Conservation (phyloP, 1,284 basidiomycete genomes). For the Cerioporus squamosus region DNA sequence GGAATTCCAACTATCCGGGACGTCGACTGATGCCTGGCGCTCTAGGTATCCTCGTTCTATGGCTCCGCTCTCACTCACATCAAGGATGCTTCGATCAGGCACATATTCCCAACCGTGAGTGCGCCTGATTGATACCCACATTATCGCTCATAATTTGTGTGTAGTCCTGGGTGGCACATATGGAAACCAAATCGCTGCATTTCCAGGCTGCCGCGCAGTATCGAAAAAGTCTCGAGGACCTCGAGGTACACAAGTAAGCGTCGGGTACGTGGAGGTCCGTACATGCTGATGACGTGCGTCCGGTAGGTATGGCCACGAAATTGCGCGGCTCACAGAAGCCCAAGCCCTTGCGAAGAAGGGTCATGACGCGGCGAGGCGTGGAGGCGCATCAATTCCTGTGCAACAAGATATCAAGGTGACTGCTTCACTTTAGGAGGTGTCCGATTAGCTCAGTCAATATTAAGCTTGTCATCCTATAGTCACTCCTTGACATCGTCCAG, state of each 20-base stretch:
- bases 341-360: conserved; percentile 75
- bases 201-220: conserved; percentile 92
- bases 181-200: conserved; percentile 85
- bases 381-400: conserved; percentile 64
- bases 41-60: conserved; percentile 75
- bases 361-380: conserved; percentile 70
- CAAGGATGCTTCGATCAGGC: conserved; percentile 53
- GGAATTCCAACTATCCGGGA: not conserved
- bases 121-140: not conserved
- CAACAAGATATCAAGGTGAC: conserved; percentile 78
- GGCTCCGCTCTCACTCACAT: conserved; percentile 56
- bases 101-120: conserved; percentile 59
- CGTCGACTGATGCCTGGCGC: not conserved
- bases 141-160: not conserved
- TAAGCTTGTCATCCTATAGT: conserved; percentile 41
- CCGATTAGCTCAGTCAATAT: not conserved
- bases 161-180: conserved; percentile 83
- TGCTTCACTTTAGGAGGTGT: not conserved
- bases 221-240: conserved; percentile 88
- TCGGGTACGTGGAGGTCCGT: not conserved
- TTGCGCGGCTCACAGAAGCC: conserved; percentile 76
- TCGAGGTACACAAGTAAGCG: conserved; percentile 76
- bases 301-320: conserved; percentile 81
- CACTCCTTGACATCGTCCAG: conserved; percentile 70
- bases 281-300: not conserved